Conservation (phyloP, 495 filamentous ascomycete species). For the Hypoxylon trugodes region DNA sequence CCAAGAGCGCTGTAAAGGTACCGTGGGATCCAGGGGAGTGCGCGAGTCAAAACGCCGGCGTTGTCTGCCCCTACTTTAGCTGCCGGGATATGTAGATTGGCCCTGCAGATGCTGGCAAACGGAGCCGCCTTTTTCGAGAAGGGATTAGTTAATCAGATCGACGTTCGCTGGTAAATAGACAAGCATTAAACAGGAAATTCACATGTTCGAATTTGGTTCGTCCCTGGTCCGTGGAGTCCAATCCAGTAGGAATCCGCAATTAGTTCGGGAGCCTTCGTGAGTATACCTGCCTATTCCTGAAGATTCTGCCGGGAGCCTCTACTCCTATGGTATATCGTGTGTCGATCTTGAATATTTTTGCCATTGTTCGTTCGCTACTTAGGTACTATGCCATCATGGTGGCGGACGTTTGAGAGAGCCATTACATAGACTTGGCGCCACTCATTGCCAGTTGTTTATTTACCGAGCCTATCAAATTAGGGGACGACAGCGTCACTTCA, state of each 20-base stretch:
- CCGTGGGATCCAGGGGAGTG: slow-evolving; percentile 18
- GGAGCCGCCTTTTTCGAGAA: slow-evolving; percentile 29
- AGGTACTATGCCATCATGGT: slow-evolving; percentile 7
- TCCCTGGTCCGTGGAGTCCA: not conserved
- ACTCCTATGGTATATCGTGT: slow-evolving; percentile 5
- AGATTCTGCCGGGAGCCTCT: slow-evolving; percentile 11
- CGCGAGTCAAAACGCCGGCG: slow-evolving; percentile 22
- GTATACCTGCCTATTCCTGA: slow-evolving; percentile 11
- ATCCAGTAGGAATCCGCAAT: slow-evolving; percentile 12
- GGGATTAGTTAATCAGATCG: slow-evolving; percentile 23
- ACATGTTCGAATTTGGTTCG: slow-evolving; percentile 10
- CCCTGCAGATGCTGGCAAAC: slow-evolving; percentile 1
- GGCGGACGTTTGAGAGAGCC: not conserved
- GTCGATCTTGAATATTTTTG: slow-evolving; percentile 12
- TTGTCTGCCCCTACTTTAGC: slow-evolving; percentile 12
- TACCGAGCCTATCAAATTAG: slow-evolving; percentile 4
- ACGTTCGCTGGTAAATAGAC: not conserved
- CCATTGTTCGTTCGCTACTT: not conserved
- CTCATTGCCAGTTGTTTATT: not conserved
- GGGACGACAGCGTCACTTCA: slow-evolving; percentile 3
- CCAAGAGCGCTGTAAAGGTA: slow-evolving; percentile 4
- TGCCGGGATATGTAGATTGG: no score
- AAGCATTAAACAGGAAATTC: slow-evolving; percentile 9
- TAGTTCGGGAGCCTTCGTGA: slow-evolving; percentile 5
- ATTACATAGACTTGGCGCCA: not conserved